These are phyloP conservation scores for Porodaedalea pini DNA, from an alignment of 1,284 basidiomycete genomes.

Conservation along the genomic window DNA sequence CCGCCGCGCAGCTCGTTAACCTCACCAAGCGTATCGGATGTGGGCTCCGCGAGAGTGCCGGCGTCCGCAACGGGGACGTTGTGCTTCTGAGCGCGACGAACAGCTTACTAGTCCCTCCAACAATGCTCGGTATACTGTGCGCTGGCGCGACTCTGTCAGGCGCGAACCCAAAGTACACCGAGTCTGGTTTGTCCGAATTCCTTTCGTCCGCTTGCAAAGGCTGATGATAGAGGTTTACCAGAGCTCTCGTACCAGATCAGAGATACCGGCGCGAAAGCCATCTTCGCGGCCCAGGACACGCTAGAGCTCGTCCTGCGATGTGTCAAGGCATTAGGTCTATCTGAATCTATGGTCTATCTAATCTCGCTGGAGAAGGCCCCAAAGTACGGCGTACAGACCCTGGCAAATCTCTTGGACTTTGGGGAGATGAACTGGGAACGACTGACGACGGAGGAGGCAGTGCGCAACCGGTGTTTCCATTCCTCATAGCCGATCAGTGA, in stretches of 20 bases:
- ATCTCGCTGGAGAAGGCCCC: constrained; percentile 6
- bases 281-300: constrained; percentile 17
- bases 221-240: not conserved
- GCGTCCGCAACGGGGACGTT: constrained; percentile 18
- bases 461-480: constrained; percentile 12
- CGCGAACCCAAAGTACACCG: constrained; percentile 19
- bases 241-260: constrained; percentile 22
- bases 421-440: constrained; percentile 21
- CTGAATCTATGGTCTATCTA: constrained; percentile 16
- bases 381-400: constrained; percentile 12
- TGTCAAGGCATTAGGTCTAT: constrained; percentile 11
- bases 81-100: constrained; percentile 20
- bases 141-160: constrained; percentile 22
- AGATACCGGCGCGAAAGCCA: constrained; percentile 20
- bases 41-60: constrained; percentile 16
- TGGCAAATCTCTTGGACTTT: constrained; percentile 17
- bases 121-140: constrained; percentile 21
- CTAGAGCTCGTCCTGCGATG: constrained; percentile 13
- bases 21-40: constrained; percentile 15
- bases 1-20: constrained; percentile 16
- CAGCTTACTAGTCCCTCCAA: constrained; percentile 18
- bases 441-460: constrained; percentile 5
- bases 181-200: not conserved
- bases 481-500: not conserved
- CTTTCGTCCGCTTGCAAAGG: too few species aligned